A percentile compares a stretch with the other conserved stretches of the same genome.
Conservation (phyloP, 164 flowering plant species). For the Paratinospora sagittata region DNA sequence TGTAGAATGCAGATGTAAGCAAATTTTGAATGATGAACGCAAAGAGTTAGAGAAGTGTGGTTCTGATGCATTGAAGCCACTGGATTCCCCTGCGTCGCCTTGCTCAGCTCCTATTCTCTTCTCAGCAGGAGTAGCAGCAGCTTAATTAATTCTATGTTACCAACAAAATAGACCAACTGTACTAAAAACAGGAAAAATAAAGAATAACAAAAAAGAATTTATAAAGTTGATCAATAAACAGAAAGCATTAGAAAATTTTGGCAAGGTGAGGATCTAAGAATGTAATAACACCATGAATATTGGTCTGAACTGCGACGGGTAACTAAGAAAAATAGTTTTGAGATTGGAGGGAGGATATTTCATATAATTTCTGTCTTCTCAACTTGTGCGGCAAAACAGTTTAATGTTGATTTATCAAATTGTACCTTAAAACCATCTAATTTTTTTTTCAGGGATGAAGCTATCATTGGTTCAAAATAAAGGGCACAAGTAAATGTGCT, state of each 20-base stretch:
- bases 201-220: not conserved
- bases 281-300: too few species aligned
- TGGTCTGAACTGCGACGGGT: not conserved
- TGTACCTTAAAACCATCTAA: too few species aligned
- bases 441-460: not conserved
- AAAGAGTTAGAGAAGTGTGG: constrained; percentile 29
- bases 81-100: constrained; percentile 39
- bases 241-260: not conserved
- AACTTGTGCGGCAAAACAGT: too few species aligned
- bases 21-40: constrained; percentile 38
- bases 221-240: not conserved
- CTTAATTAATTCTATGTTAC: constrained; percentile 13
- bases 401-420: too few species aligned
- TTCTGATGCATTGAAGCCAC: constrained; percentile 26
- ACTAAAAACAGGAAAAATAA: not conserved
- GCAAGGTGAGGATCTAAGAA: not conserved
- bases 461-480: not conserved
- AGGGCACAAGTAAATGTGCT: not conserved
- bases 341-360: not conserved
- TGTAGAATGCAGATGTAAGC: constrained; percentile 46
- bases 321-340: not conserved
- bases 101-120: constrained; percentile 40
- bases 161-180: not conserved
- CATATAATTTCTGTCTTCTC: too few species aligned
- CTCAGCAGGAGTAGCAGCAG: constrained; percentile 46